Conservation (phyloP, 208 protist genomes). For the Crithidia mellificae region DNA sequence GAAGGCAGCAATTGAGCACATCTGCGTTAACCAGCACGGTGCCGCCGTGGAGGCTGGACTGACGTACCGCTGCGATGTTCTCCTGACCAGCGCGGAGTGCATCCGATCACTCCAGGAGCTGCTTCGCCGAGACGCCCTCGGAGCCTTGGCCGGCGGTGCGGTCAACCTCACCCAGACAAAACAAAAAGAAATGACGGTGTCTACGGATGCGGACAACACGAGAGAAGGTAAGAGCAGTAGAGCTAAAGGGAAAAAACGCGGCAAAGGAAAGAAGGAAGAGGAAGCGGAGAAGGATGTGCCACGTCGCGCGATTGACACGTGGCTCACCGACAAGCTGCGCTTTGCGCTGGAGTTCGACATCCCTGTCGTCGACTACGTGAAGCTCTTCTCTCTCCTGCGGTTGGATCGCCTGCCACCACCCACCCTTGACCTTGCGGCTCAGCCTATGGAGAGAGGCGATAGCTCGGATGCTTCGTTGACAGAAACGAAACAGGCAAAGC, state of each 20-base stretch:
- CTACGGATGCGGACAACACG: background rate
- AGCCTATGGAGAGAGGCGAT: background rate
- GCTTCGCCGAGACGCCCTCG: constrained; percentile 2
- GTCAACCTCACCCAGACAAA: too few relatives aligned
- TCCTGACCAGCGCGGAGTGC: constrained; percentile 55
- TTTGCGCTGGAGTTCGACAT: constrained; percentile 71
- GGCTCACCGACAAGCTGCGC: constrained; percentile 55
- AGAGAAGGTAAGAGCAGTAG: background rate
- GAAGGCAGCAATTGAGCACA: constrained; percentile 40
- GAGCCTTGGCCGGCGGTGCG: background rate
- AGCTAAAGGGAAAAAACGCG: background rate
- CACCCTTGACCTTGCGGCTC: background rate
- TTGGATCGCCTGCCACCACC: constrained; percentile 33
- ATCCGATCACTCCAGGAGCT: constrained; percentile 29
- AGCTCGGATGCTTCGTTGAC: too few relatives aligned
- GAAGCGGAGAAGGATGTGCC: background rate
- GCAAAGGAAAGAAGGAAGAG: background rate
- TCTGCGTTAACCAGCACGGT: constrained; percentile 48
- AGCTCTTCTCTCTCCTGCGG: constrained; percentile 45
- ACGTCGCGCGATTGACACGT: background rate
- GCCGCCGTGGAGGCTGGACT: constrained; percentile 43
- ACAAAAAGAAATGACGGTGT: too few relatives aligned
- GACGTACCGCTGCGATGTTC: constrained; percentile 44
- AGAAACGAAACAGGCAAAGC: too few relatives aligned
- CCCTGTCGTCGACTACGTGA: constrained; percentile 64